These are phyloP conservation scores for Parathielavia appendiculata DNA, from an alignment of 495 filamentous ascomycete species.

Conservation along the genomic window DNA sequence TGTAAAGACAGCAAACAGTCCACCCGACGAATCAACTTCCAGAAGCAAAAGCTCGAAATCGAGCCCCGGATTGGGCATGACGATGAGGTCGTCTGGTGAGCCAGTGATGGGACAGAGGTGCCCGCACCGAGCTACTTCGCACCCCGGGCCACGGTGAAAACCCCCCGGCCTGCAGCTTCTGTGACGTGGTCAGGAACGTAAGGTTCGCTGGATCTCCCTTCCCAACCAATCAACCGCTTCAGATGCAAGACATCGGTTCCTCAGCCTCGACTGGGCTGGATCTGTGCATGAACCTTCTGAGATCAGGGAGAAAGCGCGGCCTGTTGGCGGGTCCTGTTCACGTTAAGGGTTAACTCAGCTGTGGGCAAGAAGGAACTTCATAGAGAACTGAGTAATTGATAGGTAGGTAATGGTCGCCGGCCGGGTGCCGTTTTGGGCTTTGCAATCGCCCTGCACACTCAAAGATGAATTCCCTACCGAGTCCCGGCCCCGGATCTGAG, in stretches of 20 bases:
- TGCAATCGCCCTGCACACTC: too few relatives aligned
- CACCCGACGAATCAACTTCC: slow-evolving; percentile 1
- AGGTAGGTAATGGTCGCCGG: too few relatives aligned
- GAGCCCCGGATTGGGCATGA: neutral
- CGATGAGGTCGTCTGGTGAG: slow-evolving; percentile 7
- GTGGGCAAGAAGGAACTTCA: neutral
- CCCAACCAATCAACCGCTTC: neutral
- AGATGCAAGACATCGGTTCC: slow-evolving; percentile 1
- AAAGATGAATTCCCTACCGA: too few relatives aligned
- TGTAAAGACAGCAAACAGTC: neutral
- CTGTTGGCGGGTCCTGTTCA: neutral
- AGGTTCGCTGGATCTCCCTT: too few relatives aligned
- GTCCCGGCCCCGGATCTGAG: too few relatives aligned
- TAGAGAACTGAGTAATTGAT: too few relatives aligned
- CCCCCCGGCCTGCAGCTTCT: too few relatives aligned
- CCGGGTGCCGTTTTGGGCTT: too few relatives aligned
- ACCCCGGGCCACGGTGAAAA: too few relatives aligned
- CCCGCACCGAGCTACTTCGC: neutral
- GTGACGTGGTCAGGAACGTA: too few relatives aligned
- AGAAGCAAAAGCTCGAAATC: neutral
- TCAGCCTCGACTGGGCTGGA: neutral
- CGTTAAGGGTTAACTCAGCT: neutral
- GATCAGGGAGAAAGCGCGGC: neutral
- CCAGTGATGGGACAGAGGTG: slow-evolving; percentile 16
- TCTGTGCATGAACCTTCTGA: neutral